These are phyloP conservation scores for Geranium incanum DNA, from an alignment of 441 rosid genomes.

Conservation along the genomic window DNA sequence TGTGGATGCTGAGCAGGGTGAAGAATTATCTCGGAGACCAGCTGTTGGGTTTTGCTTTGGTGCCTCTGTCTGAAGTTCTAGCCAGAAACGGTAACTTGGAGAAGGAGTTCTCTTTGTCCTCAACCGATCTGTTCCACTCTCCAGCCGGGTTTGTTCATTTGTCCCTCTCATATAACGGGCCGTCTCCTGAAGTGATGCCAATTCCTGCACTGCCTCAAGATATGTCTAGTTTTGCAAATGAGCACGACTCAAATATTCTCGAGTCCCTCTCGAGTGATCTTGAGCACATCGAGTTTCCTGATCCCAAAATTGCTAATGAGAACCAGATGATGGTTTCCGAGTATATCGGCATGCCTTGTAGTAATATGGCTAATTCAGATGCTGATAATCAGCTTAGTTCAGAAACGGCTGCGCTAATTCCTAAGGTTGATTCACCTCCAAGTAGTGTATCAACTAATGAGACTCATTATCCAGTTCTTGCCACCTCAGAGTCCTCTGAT, in stretches of 20 bases:
- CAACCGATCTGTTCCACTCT: conserved; percentile 89
- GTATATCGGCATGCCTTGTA: too few relatives aligned
- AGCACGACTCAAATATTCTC: conserved; percentile 27
- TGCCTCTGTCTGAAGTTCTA: conserved; percentile 82
- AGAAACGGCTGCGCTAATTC: conserved; percentile 38
- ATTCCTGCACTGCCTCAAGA: conserved; percentile 43
- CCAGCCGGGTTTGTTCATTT: conserved; percentile 90
- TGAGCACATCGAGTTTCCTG: conserved; percentile 96
- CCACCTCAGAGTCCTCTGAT: conserved; percentile 49
- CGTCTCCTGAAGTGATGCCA: conserved; percentile 82
- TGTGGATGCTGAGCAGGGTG: conserved; percentile 98
- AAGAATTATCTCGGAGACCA: conserved; percentile 96
- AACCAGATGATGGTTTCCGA: too few relatives aligned
- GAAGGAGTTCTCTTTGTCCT: conserved; percentile 91
- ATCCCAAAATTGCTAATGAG: conserved; percentile 46
- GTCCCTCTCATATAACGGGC: conserved; percentile 68
- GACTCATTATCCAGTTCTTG: conserved; percentile 53
- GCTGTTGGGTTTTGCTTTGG: conserved; percentile 79
- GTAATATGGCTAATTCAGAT: conserved; percentile 43
- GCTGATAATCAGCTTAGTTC: conserved; percentile 48
- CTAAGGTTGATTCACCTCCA: conserved; percentile 72
- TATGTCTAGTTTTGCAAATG: conserved; percentile 33
- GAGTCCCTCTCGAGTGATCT: conserved; percentile 50
- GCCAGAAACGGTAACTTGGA: conserved; percentile 64
- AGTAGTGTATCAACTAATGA: conserved; percentile 67